Evolutionary conservation across 208 protist genomes (phyloP), one percentile per base, ranked within the genome.

Genomic region (Acanthamoeba castellanii): DNA sequence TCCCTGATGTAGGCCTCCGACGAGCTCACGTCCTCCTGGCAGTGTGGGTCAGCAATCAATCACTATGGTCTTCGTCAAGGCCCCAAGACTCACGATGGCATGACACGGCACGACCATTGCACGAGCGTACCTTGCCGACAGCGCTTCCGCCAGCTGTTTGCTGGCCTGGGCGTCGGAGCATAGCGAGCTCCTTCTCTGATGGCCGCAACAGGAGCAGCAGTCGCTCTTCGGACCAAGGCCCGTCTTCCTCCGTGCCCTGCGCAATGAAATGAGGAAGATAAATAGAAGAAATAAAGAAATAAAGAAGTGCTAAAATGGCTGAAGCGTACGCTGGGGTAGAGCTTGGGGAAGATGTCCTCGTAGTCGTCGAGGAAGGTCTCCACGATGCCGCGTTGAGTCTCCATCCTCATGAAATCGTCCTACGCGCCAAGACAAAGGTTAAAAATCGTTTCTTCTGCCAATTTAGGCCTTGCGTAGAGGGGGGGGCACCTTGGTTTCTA

Each of bases 301-400:
- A 16, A 27, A 50, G 0, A 50, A 50, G n/a, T 37, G 64, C 85
- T 45, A 74, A 5, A 27, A 6, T 92, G 55, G 6, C 5, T 68
- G 32, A 92, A 20, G 47, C 45, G 30, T 74, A 55, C 32, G 87
- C 7, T 55, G 45, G 88, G 42, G 42, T 47, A 81, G 64, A 93
- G 45, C 66, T 93, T 78, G 25, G 88, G 88, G 37, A 93, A 93
- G 32, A 93, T 93, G 88, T 64, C 45, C 18, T 93, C 88, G 68
- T 93, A 93, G 61, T 93, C 88, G n/a, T 93, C 88, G 37, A 93
- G 68, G 66, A 93, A 93, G 25, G 88, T 93, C 37, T 93, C 88
- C 8, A 93, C 88, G 78, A 93, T 93, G 22, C 37, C 55, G 18
- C 88, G 59, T 25, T 93, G 88, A 4, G 66, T 78, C n/a, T 47